Evolutionary conservation across 768 basidiomycete species (phyloP).

Genomic region (Imleria badia): DNA sequence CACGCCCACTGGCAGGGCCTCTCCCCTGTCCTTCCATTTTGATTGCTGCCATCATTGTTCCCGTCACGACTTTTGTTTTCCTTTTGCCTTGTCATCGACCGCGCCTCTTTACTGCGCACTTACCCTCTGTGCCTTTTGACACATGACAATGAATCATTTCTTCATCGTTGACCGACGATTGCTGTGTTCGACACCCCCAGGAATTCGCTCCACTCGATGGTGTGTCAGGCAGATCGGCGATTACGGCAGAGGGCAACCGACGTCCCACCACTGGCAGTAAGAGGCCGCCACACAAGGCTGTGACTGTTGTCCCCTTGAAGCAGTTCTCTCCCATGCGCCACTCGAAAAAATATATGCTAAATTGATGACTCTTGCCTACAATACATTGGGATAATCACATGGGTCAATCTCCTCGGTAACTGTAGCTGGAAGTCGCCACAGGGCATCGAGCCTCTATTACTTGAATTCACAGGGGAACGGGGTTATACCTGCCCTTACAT

Average conservation of each 20-base stretch:
- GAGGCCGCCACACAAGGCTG: slow-evolving; percentile 11
- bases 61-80: neutral
- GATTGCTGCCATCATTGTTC: neutral
- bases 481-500: neutral
- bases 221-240: neutral
- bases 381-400: slow-evolving; percentile 5
- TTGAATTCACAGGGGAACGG: neutral
- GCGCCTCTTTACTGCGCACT: slow-evolving; percentile 12
- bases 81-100: neutral
- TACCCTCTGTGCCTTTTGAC: neutral
- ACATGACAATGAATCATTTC: neutral
- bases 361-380: neutral
- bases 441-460: neutral
- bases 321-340: neutral
- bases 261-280: too few species aligned
- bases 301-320: neutral
- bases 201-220: neutral
- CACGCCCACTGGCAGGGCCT: neutral
- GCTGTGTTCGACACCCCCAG: slow-evolving; percentile 14
- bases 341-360: neutral
- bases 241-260: slow-evolving; percentile 17
- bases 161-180: neutral
- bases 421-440: neutral
- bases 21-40: neutral
- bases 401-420: neutral